Evolutionary conservation across 2,329 filamentous ascomycete genomes (phyloP).

Genomic region (Fusarium sp.): DNA sequence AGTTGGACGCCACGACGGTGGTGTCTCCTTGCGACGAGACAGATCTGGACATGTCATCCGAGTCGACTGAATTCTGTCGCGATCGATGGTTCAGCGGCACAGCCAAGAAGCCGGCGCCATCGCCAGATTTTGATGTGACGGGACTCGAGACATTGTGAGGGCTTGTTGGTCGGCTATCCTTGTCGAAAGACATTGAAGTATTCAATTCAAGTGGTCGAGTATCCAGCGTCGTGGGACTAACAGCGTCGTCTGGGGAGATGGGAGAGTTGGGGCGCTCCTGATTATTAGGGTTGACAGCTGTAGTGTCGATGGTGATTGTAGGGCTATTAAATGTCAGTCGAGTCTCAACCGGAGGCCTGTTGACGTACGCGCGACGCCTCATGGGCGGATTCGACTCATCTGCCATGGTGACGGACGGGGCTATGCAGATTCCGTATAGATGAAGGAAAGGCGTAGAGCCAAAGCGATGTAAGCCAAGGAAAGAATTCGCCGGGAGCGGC

Average conservation of each 20-base stretch:
- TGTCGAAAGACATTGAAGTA: conserved; percentile 71
- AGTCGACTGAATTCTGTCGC: conserved; percentile 77
- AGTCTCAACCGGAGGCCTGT: conserved; percentile 25
- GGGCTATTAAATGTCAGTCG: conserved; percentile 52
- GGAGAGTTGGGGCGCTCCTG: conserved; percentile 49
- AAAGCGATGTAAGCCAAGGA: conserved; percentile 1
- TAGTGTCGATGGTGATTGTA: conserved; percentile 67
- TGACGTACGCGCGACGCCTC: conserved; percentile 44
- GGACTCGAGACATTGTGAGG: conserved; percentile 78
- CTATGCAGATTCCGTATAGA: conserved; percentile 1
- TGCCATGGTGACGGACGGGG: conserved; percentile 34
- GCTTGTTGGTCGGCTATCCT: conserved; percentile 75
- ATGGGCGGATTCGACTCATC: conserved; percentile 39
- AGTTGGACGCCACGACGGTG: conserved; percentile 62
- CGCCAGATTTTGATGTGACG: conserved; percentile 58
- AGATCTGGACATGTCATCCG: conserved; percentile 70
- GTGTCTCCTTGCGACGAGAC: conserved; percentile 73
- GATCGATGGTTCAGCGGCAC: conserved; percentile 72
- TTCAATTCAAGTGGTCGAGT: conserved; percentile 59
- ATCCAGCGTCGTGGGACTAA: conserved; percentile 56
- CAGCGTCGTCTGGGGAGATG: conserved; percentile 53
- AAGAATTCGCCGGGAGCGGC: background rate
- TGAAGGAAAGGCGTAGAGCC: conserved; percentile 6
- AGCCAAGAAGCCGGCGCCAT: conserved; percentile 69
- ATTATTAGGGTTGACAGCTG: conserved; percentile 51